Conservation (phyloP, 257 asterid species). For the Jasminum sambac region DNA sequence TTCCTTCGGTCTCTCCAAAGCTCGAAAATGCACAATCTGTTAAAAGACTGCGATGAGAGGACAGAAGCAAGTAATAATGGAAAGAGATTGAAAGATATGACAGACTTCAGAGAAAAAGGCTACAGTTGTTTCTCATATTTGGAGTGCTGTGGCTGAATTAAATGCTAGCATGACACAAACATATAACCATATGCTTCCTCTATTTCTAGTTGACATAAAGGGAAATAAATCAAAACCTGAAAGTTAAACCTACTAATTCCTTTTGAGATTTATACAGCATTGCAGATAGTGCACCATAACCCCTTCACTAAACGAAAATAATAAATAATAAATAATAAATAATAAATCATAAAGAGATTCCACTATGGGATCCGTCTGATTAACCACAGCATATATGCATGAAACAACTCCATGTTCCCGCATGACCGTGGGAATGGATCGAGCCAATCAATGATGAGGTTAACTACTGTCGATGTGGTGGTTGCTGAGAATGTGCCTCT, state of each 20-base stretch:
- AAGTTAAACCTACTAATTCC: not conserved
- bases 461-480: not conserved
- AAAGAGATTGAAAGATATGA: constrained; percentile 2
- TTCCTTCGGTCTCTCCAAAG: constrained; percentile 60
- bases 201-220: not conserved
- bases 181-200: not conserved
- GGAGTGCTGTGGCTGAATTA: not conserved
- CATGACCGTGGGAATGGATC: not conserved
- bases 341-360: not conserved
- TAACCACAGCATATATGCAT: not conserved
- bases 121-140: not conserved
- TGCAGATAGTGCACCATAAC: not conserved
- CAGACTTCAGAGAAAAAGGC: not conserved
- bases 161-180: not conserved
- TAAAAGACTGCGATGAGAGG: not conserved
- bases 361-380: not conserved
- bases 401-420: not conserved
- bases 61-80: not conserved
- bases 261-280: not conserved
- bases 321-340: not conserved
- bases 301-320: not conserved
- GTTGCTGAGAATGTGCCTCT: not conserved
- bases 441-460: not conserved
- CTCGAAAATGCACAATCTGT: constrained; percentile 59
- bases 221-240: not conserved